Conservation (phyloP, 2,329 filamentous ascomycete genomes). For the Colletotrichum chlorophyti region DNA sequence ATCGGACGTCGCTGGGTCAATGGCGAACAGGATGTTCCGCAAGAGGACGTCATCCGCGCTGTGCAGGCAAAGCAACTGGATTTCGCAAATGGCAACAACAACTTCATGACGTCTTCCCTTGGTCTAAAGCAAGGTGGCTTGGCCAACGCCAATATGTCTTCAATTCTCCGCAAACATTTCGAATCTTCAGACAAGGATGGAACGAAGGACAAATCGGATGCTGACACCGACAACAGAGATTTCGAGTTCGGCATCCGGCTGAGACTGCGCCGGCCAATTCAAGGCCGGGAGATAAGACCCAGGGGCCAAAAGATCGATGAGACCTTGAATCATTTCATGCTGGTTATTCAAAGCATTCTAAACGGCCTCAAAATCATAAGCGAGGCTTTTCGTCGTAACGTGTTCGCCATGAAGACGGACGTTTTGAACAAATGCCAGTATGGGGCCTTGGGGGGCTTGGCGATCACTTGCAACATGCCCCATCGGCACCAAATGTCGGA, state of each 20-base stretch:
- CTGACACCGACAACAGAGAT: no score
- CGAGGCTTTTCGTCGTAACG: neutral
- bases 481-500: neutral
- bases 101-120: neutral
- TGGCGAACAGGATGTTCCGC: neutral
- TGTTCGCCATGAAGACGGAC: neutral
- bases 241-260: conserved; percentile 32
- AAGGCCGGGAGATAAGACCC: conserved; percentile 17
- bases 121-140: neutral
- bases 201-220: no score
- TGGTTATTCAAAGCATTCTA: conserved; percentile 30
- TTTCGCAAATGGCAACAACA: no score
- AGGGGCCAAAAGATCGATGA: conserved; percentile 31
- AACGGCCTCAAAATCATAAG: conserved; percentile 5
- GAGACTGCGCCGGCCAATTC: conserved; percentile 17
- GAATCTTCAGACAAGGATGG: no score
- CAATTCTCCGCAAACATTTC: conserved; percentile 1
- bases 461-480: neutral
- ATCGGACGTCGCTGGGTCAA: neutral
- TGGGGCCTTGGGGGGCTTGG: neutral
- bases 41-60: neutral
- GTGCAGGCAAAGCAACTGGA: neutral
- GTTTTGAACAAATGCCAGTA: neutral
- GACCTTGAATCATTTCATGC: conserved; percentile 30
- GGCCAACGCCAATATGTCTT: neutral